These are phyloP conservation scores for Meyerozyma elateridarum DNA, from an alignment of 1,139 yeast species.

Conservation along the genomic window DNA sequence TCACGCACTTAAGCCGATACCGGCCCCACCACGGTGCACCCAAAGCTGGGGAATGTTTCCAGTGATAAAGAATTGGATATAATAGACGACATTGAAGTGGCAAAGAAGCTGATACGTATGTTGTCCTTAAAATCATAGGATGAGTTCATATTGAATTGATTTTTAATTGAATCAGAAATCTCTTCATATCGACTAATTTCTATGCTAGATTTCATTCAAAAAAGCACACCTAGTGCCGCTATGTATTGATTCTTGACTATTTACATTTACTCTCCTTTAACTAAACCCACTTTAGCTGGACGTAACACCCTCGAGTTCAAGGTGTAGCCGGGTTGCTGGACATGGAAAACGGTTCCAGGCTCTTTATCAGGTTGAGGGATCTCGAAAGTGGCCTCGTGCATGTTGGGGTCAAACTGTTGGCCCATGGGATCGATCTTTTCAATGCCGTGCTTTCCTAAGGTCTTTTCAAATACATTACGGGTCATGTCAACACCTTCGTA, in stretches of 20 bases:
- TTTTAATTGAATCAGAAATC: too few relatives aligned
- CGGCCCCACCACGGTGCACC: neutral
- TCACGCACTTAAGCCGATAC: neutral
- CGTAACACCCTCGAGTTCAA: conserved; percentile 85
- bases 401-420: conserved; percentile 83
- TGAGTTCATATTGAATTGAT: too few relatives aligned
- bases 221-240: too few relatives aligned
- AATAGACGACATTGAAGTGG: too few relatives aligned
- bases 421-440: conserved; percentile 79
- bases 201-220: too few relatives aligned
- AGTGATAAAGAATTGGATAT: too few relatives aligned
- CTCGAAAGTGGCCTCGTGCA: conserved; percentile 91
- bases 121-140: too few relatives aligned
- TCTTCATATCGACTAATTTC: too few relatives aligned
- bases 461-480: conserved; percentile 79
- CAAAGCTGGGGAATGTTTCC: too few relatives aligned
- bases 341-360: conserved; percentile 91
- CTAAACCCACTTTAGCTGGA: conserved; percentile 96
- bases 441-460: conserved; percentile 76
- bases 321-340: conserved; percentile 86
- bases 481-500: conserved; percentile 94
- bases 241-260: too few relatives aligned
- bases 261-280: conserved; percentile 38
- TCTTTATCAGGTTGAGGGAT: conserved; percentile 83
- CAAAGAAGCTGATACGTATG: too few relatives aligned